Conservation (phyloP, 768 basidiomycete species). For the Tricholoma sp. region DNA sequence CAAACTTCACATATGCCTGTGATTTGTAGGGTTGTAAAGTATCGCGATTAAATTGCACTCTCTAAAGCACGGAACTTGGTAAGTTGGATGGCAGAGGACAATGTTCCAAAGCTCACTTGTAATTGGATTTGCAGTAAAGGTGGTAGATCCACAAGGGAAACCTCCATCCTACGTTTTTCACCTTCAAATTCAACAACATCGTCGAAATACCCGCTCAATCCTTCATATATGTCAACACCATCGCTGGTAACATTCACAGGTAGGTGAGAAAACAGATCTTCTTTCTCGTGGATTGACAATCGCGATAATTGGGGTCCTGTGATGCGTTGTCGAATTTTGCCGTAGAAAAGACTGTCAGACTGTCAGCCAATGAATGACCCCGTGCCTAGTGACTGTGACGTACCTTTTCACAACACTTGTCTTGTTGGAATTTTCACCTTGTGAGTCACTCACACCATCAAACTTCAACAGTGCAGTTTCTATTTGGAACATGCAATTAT, state of each 20-base stretch:
- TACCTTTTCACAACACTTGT: slow-evolving; percentile 83
- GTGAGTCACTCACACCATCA: slow-evolving; percentile 40
- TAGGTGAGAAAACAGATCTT: slow-evolving; percentile 90
- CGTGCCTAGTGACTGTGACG: background rate
- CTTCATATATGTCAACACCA: slow-evolving; percentile 90
- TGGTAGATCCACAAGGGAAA: slow-evolving; percentile 80
- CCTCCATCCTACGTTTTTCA: slow-evolving; percentile 82
- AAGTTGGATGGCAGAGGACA: background rate
- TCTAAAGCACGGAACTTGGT: slow-evolving; percentile 36
- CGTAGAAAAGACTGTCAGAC: slow-evolving; percentile 65
- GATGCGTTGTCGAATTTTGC: slow-evolving; percentile 64
- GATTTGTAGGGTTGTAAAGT: slow-evolving; percentile 92
- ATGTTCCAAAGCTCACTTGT: slow-evolving; percentile 51
- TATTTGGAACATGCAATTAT: slow-evolving; percentile 98
- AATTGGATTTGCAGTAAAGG: slow-evolving; percentile 93
- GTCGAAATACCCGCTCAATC: slow-evolving; percentile 86
- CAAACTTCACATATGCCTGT: slow-evolving; percentile 91
- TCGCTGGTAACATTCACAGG: slow-evolving; percentile 91
- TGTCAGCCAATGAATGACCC: background rate
- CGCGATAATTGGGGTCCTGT: slow-evolving; percentile 38
- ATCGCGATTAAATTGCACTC: slow-evolving; percentile 92
- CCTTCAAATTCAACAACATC: slow-evolving; percentile 86
- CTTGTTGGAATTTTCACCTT: slow-evolving; percentile 46
- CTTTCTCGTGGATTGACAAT: slow-evolving; percentile 71
- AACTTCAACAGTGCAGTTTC: slow-evolving; percentile 87